phyloP scores from a whole-genome alignment of 768 basidiomycete species.

The Mycena epipterygia region DNA sequence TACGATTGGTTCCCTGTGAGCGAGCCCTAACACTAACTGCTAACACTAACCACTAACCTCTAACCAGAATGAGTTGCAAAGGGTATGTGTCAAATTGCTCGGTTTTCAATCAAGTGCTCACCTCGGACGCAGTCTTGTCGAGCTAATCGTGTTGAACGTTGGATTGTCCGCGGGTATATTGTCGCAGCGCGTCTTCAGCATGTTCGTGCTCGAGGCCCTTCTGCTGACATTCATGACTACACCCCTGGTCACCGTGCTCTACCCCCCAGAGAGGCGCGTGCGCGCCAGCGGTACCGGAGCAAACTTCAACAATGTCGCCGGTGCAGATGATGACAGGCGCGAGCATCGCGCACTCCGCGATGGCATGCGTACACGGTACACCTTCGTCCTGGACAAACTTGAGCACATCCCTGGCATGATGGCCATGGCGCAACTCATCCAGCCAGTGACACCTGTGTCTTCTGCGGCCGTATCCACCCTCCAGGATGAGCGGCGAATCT shows the following conservation, averaged over 20 bases:
- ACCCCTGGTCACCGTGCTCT: slow-evolving; percentile 75
- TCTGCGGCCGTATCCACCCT: background rate
- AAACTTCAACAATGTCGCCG: slow-evolving; percentile 62
- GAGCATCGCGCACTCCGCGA: slow-evolving; percentile 33
- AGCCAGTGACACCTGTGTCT: slow-evolving; percentile 46
- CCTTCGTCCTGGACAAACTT: slow-evolving; percentile 89
- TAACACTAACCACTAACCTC: too few relatives aligned
- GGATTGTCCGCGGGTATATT: slow-evolving; percentile 88
- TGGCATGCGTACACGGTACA: slow-evolving; percentile 71
- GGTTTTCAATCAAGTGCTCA: background rate
- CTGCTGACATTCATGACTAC: slow-evolving; percentile 90
- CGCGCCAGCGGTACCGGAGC: slow-evolving; percentile 62
- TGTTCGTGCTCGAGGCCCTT: slow-evolving; percentile 93
- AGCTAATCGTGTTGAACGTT: slow-evolving; percentile 96
- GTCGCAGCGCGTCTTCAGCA: slow-evolving; percentile 82
- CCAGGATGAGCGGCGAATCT: slow-evolving; percentile 11
- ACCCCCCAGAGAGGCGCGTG: slow-evolving; percentile 72
- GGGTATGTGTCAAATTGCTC: slow-evolving; percentile 62
- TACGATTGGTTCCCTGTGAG: slow-evolving; percentile 88
- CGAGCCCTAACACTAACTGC: too few relatives aligned
- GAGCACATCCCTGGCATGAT: slow-evolving; percentile 93
- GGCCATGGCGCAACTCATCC: slow-evolving; percentile 89
- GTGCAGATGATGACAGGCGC: slow-evolving; percentile 47
- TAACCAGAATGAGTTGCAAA: slow-evolving; percentile 99
- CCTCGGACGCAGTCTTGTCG: slow-evolving; percentile 72